Conservation (phyloP, 805 yeast genomes). For the Helenozyma rhizophorensis region DNA sequence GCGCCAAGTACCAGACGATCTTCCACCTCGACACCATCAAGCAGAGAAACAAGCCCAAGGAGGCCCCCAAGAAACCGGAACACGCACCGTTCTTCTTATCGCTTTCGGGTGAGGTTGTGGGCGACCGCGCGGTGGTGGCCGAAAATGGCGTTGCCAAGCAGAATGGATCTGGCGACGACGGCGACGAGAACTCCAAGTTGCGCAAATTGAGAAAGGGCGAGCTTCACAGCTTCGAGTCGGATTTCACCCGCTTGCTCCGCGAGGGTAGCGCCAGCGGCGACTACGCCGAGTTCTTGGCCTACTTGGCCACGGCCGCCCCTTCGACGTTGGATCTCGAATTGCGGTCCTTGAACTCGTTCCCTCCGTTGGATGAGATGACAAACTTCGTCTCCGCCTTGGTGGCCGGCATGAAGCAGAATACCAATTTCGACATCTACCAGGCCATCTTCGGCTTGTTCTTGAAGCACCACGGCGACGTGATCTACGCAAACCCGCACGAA, state of each 20-base stretch:
- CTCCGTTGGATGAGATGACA: constrained; percentile 64
- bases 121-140: constrained; percentile 58
- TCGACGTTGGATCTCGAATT: constrained; percentile 81
- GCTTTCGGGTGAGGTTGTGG: constrained; percentile 60
- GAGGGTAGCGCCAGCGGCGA: constrained; percentile 40
- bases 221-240: constrained; percentile 59
- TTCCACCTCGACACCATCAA: constrained; percentile 79
- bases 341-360: constrained; percentile 63
- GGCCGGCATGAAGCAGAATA: constrained; percentile 51
- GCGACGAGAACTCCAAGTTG: constrained; percentile 27
- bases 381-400: constrained; percentile 65
- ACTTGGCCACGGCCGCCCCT: constrained; percentile 63
- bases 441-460: constrained; percentile 75
- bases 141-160: constrained; percentile 25
- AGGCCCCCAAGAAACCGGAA: constrained; percentile 81
- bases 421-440: constrained; percentile 72
- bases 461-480: constrained; percentile 77
- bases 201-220: constrained; percentile 29
- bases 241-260: constrained; percentile 64
- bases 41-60: constrained; percentile 83
- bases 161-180: constrained; percentile 14
- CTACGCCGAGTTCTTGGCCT: constrained; percentile 48
- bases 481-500: constrained; percentile 37
- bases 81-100: constrained; percentile 77
- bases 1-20: constrained; percentile 73